Evolutionary conservation across 2,329 filamentous ascomycete genomes (phyloP).

Genomic region (Pezicula carpinea): DNA sequence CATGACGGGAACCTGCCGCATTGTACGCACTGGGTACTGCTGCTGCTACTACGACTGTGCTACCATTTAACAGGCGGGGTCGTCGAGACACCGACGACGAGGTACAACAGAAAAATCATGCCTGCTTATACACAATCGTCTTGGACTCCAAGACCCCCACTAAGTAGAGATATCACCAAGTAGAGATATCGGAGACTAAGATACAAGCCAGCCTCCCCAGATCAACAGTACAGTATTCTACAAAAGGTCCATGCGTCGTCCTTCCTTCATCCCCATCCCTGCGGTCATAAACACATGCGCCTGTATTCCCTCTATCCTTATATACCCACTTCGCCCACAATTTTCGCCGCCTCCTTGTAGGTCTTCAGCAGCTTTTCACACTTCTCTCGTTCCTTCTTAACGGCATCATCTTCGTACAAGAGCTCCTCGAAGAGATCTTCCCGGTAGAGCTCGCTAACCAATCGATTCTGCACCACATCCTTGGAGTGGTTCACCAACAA

Average conservation of each 20-base stretch:
- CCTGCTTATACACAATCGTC: constrained; percentile 1
- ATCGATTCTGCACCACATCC: constrained; percentile 92
- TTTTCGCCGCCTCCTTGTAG: constrained; percentile 96
- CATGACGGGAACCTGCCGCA: no score
- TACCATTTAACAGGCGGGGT: no score
- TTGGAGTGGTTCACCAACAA: constrained; percentile 97
- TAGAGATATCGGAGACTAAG: constrained; percentile 12
- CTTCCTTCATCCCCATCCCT: constrained; percentile 7
- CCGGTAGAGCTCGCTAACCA: constrained; percentile 94
- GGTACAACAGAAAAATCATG: no score
- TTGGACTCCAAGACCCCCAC: constrained; percentile 7
- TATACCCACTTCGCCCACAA: constrained; percentile 92
- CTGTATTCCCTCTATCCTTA: constrained; percentile 10
- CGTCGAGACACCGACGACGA: no score
- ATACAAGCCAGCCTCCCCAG: constrained; percentile 2
- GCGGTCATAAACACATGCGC: not conserved
- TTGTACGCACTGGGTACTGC: no score
- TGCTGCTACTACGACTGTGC: no score
- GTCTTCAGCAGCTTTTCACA: constrained; percentile 94
- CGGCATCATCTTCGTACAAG: constrained; percentile 92
- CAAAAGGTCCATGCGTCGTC: constrained; percentile 12
- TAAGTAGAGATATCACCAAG: constrained; percentile 11
- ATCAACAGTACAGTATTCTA: constrained; percentile 23
- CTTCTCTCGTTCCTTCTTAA: constrained; percentile 97
- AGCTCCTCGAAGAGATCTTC: constrained; percentile 87